phyloP scores from a whole-genome alignment of 345 rosid species.

The Eucalyptus regnans region DNA sequence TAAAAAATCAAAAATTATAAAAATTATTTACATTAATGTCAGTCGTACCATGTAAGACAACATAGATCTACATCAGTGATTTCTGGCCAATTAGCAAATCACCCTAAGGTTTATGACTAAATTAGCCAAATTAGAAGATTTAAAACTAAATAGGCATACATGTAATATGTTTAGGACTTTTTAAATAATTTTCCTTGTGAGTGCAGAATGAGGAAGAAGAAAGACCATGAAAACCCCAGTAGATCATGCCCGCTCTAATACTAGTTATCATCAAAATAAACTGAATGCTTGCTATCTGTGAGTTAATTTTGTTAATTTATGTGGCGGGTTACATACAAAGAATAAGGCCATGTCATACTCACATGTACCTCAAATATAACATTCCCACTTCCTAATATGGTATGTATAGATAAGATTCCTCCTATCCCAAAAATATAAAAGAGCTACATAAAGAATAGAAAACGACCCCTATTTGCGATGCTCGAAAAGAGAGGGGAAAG shows the following conservation, averaged over 20 bases:
- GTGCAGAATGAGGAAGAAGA: not conserved
- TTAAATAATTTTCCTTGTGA: not conserved
- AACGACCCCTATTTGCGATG: not conserved
- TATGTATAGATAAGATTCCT: not conserved
- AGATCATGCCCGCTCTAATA: not conserved
- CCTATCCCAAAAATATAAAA: not conserved
- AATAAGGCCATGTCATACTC: not conserved
- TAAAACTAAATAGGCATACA: not conserved
- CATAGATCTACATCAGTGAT: not conserved
- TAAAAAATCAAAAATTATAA: no score
- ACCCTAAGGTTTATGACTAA: not conserved
- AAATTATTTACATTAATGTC: no score
- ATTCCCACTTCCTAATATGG: not conserved
- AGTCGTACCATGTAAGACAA: no score
- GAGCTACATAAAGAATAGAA: not conserved
- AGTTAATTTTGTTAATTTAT: not conserved
- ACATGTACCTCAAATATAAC: not conserved
- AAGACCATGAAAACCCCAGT: not conserved
- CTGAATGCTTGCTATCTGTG: not conserved
- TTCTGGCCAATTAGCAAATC: not conserved
- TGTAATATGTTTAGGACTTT: not conserved
- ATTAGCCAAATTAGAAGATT: no score
- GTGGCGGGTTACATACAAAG: not conserved
- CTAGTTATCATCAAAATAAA: not conserved
- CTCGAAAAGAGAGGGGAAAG: not conserved